Evolutionary conservation across 2,329 filamentous ascomycete genomes (phyloP).

Genomic region (Coniochaeta ligniaria): DNA sequence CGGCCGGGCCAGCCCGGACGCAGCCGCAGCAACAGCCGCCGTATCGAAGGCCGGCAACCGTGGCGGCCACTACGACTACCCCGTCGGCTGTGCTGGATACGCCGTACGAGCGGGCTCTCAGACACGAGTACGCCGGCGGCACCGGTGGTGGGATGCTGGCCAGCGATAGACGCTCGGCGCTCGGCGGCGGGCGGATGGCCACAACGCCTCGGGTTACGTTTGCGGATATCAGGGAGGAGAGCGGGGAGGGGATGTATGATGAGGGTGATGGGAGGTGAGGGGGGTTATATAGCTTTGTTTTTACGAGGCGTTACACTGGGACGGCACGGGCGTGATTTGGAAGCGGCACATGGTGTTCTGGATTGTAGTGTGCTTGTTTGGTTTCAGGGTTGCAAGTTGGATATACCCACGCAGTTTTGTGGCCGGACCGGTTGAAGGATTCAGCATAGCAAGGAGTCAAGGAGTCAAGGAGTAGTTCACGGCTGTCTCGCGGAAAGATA

Average conservation of each 20-base stretch:
- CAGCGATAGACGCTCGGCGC: background rate
- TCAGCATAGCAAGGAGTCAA: background rate
- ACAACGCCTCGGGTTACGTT: conserved; percentile 9
- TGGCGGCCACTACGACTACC: conserved; percentile 9
- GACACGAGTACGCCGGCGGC: conserved; percentile 8
- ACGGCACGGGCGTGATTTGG: background rate
- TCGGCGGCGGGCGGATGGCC: background rate
- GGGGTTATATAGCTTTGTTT: background rate
- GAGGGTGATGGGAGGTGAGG: background rate
- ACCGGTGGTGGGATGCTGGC: background rate
- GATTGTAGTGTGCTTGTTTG: background rate
- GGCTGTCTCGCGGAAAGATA: background rate
- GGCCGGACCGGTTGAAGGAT: background rate
- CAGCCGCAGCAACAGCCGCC: background rate
- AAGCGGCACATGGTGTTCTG: background rate
- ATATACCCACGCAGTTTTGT: background rate
- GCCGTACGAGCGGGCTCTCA: conserved; percentile 15
- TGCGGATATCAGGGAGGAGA: conserved; percentile 16
- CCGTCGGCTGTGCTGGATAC: conserved; percentile 15
- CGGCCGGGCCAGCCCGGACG: background rate
- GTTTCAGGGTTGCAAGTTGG: background rate
- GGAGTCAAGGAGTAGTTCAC: background rate
- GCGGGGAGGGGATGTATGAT: conserved; percentile 3
- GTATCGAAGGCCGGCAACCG: background rate
- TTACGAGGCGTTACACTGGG: background rate